Conservation (phyloP, 1,284 basidiomycete genomes). For the Ustilago sp. region DNA sequence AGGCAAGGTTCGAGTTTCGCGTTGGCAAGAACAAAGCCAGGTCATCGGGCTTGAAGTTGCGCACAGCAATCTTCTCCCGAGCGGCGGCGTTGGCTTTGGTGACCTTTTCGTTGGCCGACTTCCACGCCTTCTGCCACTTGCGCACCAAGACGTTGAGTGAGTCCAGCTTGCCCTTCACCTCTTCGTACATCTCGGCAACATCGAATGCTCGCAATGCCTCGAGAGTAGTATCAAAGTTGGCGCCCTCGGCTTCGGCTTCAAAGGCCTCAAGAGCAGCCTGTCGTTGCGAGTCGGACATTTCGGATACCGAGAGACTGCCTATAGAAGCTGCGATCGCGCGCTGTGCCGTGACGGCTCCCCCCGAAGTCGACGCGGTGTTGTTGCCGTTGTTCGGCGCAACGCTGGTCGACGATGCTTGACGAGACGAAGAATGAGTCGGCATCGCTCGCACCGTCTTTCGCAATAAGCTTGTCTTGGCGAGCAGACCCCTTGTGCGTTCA, state of each 20-base stretch:
- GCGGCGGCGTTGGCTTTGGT: constrained; percentile 71
- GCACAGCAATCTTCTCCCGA: constrained; percentile 72
- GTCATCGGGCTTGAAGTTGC: constrained; percentile 73
- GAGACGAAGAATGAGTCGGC: constrained; percentile 55
- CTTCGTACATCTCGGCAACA: constrained; percentile 81
- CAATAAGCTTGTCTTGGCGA: constrained; percentile 41
- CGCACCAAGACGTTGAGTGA: constrained; percentile 78
- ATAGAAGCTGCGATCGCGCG: constrained; percentile 41
- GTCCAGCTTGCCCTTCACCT: constrained; percentile 79
- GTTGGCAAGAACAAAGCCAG: constrained; percentile 95
- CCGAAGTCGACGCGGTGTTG: constrained; percentile 13
- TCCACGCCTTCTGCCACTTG: constrained; percentile 94
- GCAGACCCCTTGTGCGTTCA: constrained; percentile 38
- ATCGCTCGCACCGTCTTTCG: constrained; percentile 49
- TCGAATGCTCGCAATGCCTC: constrained; percentile 77
- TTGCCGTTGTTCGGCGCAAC: constrained; percentile 12
- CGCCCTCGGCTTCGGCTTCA: constrained; percentile 40
- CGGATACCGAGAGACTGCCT: constrained; percentile 39
- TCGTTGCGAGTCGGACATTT: constrained; percentile 50
- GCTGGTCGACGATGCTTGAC: constrained; percentile 32
- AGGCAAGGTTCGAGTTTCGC: constrained; percentile 79
- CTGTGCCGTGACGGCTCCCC: constrained; percentile 24
- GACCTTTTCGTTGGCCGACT: constrained; percentile 78
- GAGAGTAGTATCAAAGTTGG: constrained; percentile 47
- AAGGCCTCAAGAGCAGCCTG: constrained; percentile 54